Percentiles rank a stretch among this genome's conserved stretches.
Conservation (phyloP, 2,329 filamentous ascomycete genomes). For the Incumbomyces lentus region DNA sequence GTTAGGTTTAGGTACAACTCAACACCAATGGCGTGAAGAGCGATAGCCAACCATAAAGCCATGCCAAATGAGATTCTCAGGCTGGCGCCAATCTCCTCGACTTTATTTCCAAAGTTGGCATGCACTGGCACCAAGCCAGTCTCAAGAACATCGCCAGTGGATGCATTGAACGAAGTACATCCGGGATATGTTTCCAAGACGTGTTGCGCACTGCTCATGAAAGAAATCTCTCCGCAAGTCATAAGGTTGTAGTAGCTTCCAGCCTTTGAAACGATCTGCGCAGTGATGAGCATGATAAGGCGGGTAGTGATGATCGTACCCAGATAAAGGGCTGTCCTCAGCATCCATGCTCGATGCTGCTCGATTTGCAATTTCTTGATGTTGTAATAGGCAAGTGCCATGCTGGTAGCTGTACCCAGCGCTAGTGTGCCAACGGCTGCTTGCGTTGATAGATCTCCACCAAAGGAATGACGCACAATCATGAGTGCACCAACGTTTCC, state of each 20-base stretch:
- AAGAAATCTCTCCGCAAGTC: conserved; percentile 9
- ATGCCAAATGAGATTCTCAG: conserved; percentile 7
- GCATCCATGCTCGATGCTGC: conserved; percentile 53
- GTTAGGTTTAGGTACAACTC: conserved; percentile 13
- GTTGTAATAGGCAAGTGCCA: conserved; percentile 42
- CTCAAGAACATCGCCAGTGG: neutral
- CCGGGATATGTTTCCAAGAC: neutral
- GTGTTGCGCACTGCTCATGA: conserved; percentile 11
- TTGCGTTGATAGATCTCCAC: conserved; percentile 45
- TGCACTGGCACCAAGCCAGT: conserved; percentile 1
- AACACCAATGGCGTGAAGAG: conserved; percentile 8
- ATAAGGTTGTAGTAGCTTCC: neutral
- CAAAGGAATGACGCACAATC: conserved; percentile 42
- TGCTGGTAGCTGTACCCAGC: conserved; percentile 34
- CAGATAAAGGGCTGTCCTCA: conserved; percentile 26
- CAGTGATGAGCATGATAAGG: conserved; percentile 18
- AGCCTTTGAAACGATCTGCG: conserved; percentile 31
- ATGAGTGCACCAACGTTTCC: conserved; percentile 42
- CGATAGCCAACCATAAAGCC: conserved; percentile 10
- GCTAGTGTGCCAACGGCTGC: conserved; percentile 33
- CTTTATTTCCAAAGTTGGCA: conserved; percentile 6
- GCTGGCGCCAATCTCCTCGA: too few species aligned
- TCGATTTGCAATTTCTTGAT: conserved; percentile 51
- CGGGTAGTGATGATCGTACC: neutral
- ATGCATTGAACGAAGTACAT: conserved; percentile 1